Evolutionary conservation across 2,329 filamentous ascomycete genomes (phyloP), one percentile per base, ranked within the genome.

Genomic region (Neofusicoccum cordaticola): DNA sequence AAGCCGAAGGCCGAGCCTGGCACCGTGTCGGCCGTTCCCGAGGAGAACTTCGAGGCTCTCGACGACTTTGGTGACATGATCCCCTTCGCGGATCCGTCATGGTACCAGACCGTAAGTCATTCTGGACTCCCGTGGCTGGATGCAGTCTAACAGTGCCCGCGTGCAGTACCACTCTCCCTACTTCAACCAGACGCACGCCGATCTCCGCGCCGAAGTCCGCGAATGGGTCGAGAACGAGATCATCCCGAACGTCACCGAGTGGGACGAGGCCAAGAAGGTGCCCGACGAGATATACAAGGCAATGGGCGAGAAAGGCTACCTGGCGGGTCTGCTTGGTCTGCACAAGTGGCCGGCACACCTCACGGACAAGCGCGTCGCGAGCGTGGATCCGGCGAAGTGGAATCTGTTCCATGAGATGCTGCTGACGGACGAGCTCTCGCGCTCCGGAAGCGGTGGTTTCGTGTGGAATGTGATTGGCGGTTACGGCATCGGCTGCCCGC

Each of bases 331-430:
- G 65, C 83, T 99, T 68, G 95, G 94, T 69, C 85, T 92, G 67
- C 84, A 90, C 74, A 31, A 50, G 45, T 98, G 91, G 81, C 93
- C 92, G 13, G 86, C 84, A 66, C 81, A 96, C 70, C 89, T 94
- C 74, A 88, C 88, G 22, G 82, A 88, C 47, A 86, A 89, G 74
- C 82, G 84, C 5, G 86, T 97, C 71, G 87, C 90, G 80, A 90
- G 88, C 56, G 95, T 99, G 12, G 79, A 90, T 0, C 83, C 91
- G 0, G 92, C 97, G 80, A 89, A 95, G 77, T 99, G 94, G 94
- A 95, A 99, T 81, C 86, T 96, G 50, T 99, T 98, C 88, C 95
- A 99, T 80, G 95, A 99, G 84, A 86, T 98, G 86, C 85, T 98
- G 50, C 77, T 99, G 66, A 98, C 94, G 1, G 95, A 99, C 71